A percentile compares a stretch with the other conserved stretches of the same genome.
phyloP scores from a whole-genome alignment of 2,329 filamentous ascomycete genomes.

The Monosporascus sp. region DNA sequence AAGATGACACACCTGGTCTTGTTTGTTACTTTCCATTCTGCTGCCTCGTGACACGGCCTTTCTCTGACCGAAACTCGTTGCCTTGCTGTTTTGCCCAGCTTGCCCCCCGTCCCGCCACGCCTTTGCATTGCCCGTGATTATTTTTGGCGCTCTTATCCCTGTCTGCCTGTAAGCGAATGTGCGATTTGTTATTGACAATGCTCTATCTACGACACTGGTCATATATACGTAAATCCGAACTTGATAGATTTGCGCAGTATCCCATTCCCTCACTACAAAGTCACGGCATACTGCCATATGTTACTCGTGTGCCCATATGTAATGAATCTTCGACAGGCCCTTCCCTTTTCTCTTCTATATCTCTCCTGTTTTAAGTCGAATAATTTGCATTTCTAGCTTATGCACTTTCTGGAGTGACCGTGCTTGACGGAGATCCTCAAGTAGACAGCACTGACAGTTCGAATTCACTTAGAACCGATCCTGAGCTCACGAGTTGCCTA shows the following conservation, averaged over 20 bases:
- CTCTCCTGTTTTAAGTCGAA: not conserved
- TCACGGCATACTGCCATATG: not conserved
- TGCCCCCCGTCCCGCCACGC: not conserved
- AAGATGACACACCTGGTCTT: not conserved
- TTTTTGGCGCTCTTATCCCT: constrained; percentile 9
- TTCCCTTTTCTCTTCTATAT: not conserved
- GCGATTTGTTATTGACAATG: constrained; percentile 3
- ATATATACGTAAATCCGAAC: not conserved
- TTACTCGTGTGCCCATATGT: not conserved
- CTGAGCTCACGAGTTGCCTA: no score
- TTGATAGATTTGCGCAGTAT: not conserved
- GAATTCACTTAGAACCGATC: no score
- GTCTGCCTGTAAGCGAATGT: constrained; percentile 10
- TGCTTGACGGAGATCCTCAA: no score
- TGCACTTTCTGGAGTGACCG: not conserved
- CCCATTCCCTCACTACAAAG: not conserved
- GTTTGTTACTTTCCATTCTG: not conserved
- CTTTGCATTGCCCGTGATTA: constrained; percentile 4
- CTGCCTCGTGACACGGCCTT: not conserved
- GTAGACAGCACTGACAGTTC: no score
- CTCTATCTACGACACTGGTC: not conserved
- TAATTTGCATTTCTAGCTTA: not conserved
- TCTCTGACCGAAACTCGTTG: not conserved
- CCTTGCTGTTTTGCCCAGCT: constrained; percentile 4
- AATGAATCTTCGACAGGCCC: not conserved